These are phyloP conservation scores for Copromyces sp. DNA, from an alignment of 495 filamentous ascomycete genomes.

Conservation along the genomic window DNA sequence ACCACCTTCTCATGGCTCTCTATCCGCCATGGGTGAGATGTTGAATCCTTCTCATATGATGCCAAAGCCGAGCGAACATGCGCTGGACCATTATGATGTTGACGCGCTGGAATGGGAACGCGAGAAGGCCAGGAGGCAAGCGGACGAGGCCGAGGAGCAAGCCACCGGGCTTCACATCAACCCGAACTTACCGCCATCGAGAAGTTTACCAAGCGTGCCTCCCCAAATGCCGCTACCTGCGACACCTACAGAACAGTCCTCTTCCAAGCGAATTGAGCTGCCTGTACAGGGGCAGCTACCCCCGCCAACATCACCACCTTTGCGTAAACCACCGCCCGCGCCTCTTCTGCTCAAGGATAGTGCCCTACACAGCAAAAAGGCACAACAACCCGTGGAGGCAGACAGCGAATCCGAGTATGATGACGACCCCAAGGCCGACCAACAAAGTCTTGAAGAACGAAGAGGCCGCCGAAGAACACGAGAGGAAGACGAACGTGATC, in stretches of 20 bases:
- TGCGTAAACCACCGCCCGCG: constrained; percentile 73
- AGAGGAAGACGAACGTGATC: constrained; percentile 75
- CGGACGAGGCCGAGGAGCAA: constrained; percentile 25
- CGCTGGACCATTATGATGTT: constrained; percentile 40
- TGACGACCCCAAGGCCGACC: constrained; percentile 58
- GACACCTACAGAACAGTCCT: constrained; percentile 30
- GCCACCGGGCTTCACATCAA: constrained; percentile 28
- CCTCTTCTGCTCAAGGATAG: constrained; percentile 60
- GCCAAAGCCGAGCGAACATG: constrained; percentile 44
- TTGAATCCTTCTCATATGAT: constrained; percentile 42
- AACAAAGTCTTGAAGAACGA: constrained; percentile 41
- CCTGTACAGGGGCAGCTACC: constrained; percentile 25
- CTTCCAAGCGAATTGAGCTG: constrained; percentile 1
- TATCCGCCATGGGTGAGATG: constrained; percentile 30
- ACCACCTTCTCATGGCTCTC: constrained; percentile 13
- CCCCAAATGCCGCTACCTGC: constrained; percentile 32
- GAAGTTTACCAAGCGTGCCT: constrained; percentile 35
- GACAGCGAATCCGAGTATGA: constrained; percentile 79
- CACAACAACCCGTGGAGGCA: constrained; percentile 38
- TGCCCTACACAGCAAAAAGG: constrained; percentile 26
- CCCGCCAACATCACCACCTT: constrained; percentile 41
- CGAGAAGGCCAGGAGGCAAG: constrained; percentile 31
- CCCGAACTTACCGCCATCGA: constrained; percentile 35
- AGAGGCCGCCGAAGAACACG: constrained; percentile 78
- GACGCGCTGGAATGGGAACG: constrained; percentile 37